Conservation (phyloP, 2,329 filamentous ascomycete genomes). For the Aspergillus udagawae region DNA sequence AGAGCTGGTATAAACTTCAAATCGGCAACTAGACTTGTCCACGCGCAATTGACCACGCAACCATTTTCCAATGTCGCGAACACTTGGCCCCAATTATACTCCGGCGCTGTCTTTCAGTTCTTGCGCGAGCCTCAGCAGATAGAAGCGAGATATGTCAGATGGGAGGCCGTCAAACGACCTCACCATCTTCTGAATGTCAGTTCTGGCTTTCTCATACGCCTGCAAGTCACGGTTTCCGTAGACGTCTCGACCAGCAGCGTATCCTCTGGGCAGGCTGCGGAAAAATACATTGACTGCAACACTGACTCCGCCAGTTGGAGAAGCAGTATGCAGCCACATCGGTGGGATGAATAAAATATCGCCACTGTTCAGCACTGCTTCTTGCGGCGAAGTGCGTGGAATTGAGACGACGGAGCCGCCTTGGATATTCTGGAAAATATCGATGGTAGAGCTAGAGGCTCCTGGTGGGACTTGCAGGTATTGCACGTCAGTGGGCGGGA, state of each 20-base stretch:
- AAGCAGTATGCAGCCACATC: constrained; percentile 74
- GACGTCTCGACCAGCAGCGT: constrained; percentile 72
- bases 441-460: constrained; percentile 72
- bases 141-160: constrained; percentile 66
- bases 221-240: constrained; percentile 85
- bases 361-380: constrained; percentile 63
- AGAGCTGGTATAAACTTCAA: neutral
- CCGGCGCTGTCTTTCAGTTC: constrained; percentile 52
- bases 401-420: constrained; percentile 48
- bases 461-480: constrained; percentile 69
- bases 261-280: constrained; percentile 62
- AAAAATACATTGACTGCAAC: constrained; percentile 91
- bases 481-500: constrained; percentile 70
- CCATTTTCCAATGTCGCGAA: neutral
- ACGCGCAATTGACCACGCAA: neutral
- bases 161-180: constrained; percentile 51
- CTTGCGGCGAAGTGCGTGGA: constrained; percentile 63
- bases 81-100: constrained; percentile 12
- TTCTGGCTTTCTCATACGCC: constrained; percentile 76
- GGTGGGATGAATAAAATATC: constrained; percentile 78
- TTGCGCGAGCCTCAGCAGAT: constrained; percentile 65
- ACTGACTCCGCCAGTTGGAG: constrained; percentile 48
- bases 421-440: constrained; percentile 57
- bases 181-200: constrained; percentile 65
- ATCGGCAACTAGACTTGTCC: neutral